phyloP scores from a whole-genome alignment of 83 land plant species.

The Thuja plicata region DNA sequence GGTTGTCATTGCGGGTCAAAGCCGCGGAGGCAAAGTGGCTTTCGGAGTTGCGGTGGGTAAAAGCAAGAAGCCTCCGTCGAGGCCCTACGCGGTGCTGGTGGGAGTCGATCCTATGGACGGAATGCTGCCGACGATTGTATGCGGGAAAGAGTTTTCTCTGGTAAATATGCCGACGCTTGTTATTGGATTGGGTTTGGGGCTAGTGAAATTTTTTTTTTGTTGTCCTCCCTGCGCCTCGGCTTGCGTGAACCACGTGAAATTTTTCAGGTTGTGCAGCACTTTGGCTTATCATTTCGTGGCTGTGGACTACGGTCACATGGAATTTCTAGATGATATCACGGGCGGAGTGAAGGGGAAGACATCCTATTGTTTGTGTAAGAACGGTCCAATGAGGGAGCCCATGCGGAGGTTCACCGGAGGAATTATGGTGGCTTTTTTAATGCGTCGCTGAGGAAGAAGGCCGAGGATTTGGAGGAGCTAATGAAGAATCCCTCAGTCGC shows the following conservation, averaged over 20 bases:
- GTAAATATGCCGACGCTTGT: no score
- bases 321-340: conserved; percentile 75
- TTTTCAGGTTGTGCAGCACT: conserved; percentile 51
- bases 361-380: conserved; percentile 36
- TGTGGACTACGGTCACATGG: conserved; percentile 74
- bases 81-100: conserved; percentile 26
- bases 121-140: conserved; percentile 30
- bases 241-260: conserved; percentile 74
- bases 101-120: conserved; percentile 53
- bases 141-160: conserved; percentile 32
- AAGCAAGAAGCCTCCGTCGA: not conserved
- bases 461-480: not conserved
- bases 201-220: no score
- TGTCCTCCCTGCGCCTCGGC: no score
- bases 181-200: conserved; percentile 65
- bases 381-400: conserved; percentile 37
- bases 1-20: conserved; percentile 47
- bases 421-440: conserved; percentile 42
- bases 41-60: conserved; percentile 43
- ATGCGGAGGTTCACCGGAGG: conserved; percentile 46
- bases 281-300: conserved; percentile 69
- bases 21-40: conserved; percentile 60
- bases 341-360: conserved; percentile 42
- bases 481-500: not conserved
- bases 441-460: not conserved